Base-by-base conservation (phyloP, 768 basidiomycete genomes). In the Strobilomyces echinocephalus region DNA sequence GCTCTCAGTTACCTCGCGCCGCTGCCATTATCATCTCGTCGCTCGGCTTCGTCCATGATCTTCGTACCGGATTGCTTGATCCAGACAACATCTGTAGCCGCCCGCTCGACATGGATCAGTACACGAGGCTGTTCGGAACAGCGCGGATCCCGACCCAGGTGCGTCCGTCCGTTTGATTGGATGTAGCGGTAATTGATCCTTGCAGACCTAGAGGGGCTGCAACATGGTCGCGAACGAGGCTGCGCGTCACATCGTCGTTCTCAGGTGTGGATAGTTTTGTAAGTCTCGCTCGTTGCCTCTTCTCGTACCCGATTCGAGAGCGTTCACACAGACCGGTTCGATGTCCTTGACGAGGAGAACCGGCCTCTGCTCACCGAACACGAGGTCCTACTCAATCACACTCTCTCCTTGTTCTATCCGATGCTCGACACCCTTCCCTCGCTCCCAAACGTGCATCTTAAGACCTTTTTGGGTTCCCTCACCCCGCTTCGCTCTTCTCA, bases 61-160 rank as follows among this genome's bases (percentile, higher is more conserved):
- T 95, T 15, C n/a, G 93, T 8, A 80, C 84, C 15, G 91, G 86
- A 9, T 66, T 87, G 8, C 83, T 99, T 42, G 81, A 87, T 59
- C 91, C 94, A 1, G 95, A 98, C 64, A 66, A 71, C 24, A 79
- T 93, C 26, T 83, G 94, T 14, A 89, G 88, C 5, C 78, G 70
- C 10, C 82, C 87, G 7, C 84, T 97, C 49, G 91, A 95, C 69
- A 97, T 97, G 95, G 88, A 89, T 56, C 95, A 99, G 66, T 97
- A 95, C 67, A 81, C 79, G 14, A 75, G 93, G 26, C 74, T 99
- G 14, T 98, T 98, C 66, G 94, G 91, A 24, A 92, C 91, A 0
- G 84, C 93, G n/a, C n/a, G 95, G 50, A 90, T 97, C 58, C 95
- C 95, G 16, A 97, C 93, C 5, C 81, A 86, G 68, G 90, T 91